phyloP scores from a whole-genome alignment of 202 grass and related monocot genomes.

The Digitaria exilis region DNA sequence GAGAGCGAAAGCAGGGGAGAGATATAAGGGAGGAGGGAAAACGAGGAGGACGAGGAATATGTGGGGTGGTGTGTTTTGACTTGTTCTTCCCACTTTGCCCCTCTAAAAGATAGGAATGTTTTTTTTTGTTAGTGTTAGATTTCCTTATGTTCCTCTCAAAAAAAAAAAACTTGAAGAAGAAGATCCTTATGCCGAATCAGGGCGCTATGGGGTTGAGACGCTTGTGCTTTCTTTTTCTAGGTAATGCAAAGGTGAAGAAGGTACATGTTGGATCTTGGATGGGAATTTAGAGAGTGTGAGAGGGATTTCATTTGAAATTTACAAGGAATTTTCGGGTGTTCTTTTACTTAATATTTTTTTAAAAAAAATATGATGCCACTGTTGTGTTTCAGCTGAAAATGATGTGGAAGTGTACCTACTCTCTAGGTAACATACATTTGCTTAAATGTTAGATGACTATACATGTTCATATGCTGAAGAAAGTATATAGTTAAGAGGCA shows the following conservation, averaged over 20 bases:
- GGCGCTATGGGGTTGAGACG: not conserved
- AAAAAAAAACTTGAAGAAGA: too few species aligned
- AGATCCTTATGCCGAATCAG: too few species aligned
- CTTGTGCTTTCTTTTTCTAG: not conserved
- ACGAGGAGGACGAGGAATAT: not conserved
- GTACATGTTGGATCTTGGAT: not conserved
- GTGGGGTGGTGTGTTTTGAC: conserved; percentile 15
- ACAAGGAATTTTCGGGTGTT: not conserved
- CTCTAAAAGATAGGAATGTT: not conserved
- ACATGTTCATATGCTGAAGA: not conserved
- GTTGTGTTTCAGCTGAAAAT: not conserved
- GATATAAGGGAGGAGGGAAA: conserved; percentile 34
- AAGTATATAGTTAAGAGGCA: not conserved
- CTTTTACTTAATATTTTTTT: not conserved
- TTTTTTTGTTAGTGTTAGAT: not conserved
- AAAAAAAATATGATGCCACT: not conserved
- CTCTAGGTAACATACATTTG: not conserved
- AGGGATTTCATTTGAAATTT: not conserved
- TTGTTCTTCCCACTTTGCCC: conserved; percentile 40
- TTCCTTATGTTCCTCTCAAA: conserved; percentile 6
- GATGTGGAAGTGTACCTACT: not conserved
- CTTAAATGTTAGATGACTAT: not conserved
- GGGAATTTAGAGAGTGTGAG: not conserved
- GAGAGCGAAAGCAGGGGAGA: conserved; percentile 40
- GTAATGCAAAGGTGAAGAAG: not conserved